These are phyloP conservation scores for Petunia hybrid DNA, from an alignment of 305 asterid genomes.

Conservation along the genomic window DNA sequence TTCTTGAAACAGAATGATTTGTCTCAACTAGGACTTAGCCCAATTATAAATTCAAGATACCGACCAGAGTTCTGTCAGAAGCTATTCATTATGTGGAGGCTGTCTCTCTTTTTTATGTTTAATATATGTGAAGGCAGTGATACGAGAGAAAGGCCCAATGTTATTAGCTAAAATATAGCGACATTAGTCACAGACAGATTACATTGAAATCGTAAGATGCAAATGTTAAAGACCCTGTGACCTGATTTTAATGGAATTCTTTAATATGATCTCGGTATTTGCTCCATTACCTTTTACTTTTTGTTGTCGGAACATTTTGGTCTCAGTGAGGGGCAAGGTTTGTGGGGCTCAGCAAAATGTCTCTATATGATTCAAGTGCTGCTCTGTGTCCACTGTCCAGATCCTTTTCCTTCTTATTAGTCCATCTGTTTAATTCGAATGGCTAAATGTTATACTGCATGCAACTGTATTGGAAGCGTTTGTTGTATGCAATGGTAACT, in stretches of 20 bases:
- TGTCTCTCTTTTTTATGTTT: background rate
- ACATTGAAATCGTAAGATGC: conserved; percentile 10
- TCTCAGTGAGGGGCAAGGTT: background rate
- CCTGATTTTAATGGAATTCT: background rate
- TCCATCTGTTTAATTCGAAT: background rate
- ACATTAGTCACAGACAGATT: background rate
- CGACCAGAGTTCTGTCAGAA: background rate
- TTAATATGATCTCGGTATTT: background rate
- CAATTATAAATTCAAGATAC: background rate
- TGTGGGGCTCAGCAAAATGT: background rate
- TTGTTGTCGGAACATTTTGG: background rate
- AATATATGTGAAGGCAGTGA: conserved; percentile 16
- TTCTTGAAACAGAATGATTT: conserved; percentile 15
- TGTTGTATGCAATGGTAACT: background rate
- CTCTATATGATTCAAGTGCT: background rate
- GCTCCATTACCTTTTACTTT: background rate
- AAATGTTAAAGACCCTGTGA: background rate
- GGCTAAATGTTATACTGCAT: background rate
- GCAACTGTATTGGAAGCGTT: background rate
- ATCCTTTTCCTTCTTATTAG: conserved; percentile 13
- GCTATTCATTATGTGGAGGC: background rate
- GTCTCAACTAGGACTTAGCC: background rate
- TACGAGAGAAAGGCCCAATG: background rate
- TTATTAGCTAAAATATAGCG: conserved; percentile 7
- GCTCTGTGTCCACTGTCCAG: no score